Percentiles rank a stretch among this genome's conserved stretches.
Evolutionary conservation across 2,329 filamentous ascomycete species (phyloP).

Genomic region (Epichloe sibirici): DNA sequence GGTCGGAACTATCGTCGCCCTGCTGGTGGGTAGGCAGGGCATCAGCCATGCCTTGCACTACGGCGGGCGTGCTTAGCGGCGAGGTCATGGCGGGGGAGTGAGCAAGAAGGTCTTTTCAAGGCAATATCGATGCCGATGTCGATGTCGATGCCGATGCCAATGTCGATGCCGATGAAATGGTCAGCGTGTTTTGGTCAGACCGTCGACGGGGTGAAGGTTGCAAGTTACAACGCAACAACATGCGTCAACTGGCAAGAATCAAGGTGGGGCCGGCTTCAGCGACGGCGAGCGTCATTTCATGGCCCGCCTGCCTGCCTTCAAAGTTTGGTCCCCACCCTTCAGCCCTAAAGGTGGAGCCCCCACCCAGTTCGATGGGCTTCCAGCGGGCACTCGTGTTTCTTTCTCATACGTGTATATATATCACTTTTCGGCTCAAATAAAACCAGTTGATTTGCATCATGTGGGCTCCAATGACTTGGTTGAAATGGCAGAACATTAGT

Average conservation of each 20-base stretch:
- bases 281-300: neutral
- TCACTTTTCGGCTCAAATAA: too few relatives aligned
- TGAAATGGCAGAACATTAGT: too few relatives aligned
- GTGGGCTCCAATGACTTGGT: too few relatives aligned
- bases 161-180: neutral
- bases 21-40: slow-evolving; percentile 42
- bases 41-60: slow-evolving; percentile 46
- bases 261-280: neutral
- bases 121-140: neutral
- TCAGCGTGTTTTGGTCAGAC: neutral
- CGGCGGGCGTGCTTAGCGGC: slow-evolving; percentile 19
- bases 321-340: neutral
- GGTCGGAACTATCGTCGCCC: slow-evolving; percentile 43
- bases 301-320: neutral
- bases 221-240: neutral
- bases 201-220: neutral
- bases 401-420: too few relatives aligned
- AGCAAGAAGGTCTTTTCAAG: neutral
- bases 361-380: too few relatives aligned
- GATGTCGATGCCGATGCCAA: neutral
- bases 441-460: too few relatives aligned
- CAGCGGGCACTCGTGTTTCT: too few relatives aligned
- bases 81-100: slow-evolving; percentile 12
- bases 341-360: neutral
- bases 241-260: neutral